Percentiles rank a stretch among this genome's conserved stretches.
phyloP scores from a whole-genome alignment of 305 asterid species.

The Fraxinus floribunda region DNA sequence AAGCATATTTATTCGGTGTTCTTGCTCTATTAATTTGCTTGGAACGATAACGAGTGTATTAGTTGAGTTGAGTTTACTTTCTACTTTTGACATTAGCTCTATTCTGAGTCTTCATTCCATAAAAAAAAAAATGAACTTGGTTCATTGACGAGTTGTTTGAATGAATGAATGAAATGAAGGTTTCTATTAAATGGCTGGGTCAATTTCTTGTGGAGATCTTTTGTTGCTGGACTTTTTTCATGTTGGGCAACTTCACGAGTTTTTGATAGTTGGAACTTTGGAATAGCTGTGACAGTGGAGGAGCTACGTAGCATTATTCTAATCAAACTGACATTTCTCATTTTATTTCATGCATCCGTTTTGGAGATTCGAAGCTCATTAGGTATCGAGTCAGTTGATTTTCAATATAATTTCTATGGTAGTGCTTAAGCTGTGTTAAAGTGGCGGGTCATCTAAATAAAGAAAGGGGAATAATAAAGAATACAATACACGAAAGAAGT shows the following conservation, averaged over 20 bases:
- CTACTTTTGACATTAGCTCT: not conserved
- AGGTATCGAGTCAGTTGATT: too few species aligned
- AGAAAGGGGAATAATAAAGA: not conserved
- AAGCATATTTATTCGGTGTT: conserved; percentile 1
- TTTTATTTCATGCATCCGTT: not conserved
- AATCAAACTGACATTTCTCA: not conserved
- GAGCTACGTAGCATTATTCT: not conserved
- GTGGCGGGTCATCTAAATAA: not conserved
- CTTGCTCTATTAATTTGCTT: not conserved
- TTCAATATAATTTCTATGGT: not conserved
- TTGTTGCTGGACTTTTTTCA: not conserved
- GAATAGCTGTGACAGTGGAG: not conserved
- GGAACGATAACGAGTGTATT: not conserved
- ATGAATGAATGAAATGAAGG: not conserved
- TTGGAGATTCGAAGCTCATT: not conserved
- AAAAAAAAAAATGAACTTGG: not conserved
- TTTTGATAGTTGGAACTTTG: not conserved
- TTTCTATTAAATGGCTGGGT: not conserved
- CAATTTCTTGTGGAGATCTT: not conserved
- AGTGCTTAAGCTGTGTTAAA: not conserved
- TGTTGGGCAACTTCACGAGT: not conserved
- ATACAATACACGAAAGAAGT: not conserved
- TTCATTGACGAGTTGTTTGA: not conserved
- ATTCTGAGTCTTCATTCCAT: not conserved
- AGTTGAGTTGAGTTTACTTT: not conserved